A percentile compares a stretch with the other conserved stretches of the same genome.
Conservation (phyloP, 805 yeast genomes). For the Ogataea minuta region DNA sequence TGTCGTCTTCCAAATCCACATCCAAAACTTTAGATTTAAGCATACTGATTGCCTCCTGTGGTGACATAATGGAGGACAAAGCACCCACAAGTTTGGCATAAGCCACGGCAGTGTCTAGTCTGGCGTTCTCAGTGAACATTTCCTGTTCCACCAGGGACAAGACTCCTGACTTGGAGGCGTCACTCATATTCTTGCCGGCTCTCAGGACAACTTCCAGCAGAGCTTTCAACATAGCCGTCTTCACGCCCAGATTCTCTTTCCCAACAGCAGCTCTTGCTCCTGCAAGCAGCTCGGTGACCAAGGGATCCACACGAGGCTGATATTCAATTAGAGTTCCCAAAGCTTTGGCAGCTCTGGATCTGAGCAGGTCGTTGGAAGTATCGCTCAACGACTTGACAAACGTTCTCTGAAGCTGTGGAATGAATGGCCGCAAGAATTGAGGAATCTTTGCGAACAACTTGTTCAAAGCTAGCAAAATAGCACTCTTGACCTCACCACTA, state of each 20-base stretch:
- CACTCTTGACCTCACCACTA: constrained; percentile 86
- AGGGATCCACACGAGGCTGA: constrained; percentile 93
- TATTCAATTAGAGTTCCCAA: constrained; percentile 82
- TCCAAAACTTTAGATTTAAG: constrained; percentile 57
- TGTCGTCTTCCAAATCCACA: constrained; percentile 36
- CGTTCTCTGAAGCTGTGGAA: constrained; percentile 96
- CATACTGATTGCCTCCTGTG: constrained; percentile 62
- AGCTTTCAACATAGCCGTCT: constrained; percentile 82
- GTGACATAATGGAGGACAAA: constrained; percentile 61
- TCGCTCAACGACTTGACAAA: constrained; percentile 90
- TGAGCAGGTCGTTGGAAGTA: constrained; percentile 63
- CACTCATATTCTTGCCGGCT: constrained; percentile 78
- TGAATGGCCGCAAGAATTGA: constrained; percentile 86
- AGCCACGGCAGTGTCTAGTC: constrained; percentile 65
- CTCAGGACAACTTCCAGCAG: constrained; percentile 75
- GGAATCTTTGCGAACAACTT: constrained; percentile 80
- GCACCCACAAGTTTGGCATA: constrained; percentile 81
- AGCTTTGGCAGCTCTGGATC: constrained; percentile 86
- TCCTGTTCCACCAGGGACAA: constrained; percentile 74
- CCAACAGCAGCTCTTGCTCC: constrained; percentile 66
- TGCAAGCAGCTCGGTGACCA: constrained; percentile 75
- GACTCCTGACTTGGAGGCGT: constrained; percentile 64
- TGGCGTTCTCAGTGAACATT: constrained; percentile 36
- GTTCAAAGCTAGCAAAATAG: constrained; percentile 84
- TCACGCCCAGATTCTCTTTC: constrained; percentile 57